phyloP scores from a whole-genome alignment of 169 alveolate species.

The Babesia caballi region DNA sequence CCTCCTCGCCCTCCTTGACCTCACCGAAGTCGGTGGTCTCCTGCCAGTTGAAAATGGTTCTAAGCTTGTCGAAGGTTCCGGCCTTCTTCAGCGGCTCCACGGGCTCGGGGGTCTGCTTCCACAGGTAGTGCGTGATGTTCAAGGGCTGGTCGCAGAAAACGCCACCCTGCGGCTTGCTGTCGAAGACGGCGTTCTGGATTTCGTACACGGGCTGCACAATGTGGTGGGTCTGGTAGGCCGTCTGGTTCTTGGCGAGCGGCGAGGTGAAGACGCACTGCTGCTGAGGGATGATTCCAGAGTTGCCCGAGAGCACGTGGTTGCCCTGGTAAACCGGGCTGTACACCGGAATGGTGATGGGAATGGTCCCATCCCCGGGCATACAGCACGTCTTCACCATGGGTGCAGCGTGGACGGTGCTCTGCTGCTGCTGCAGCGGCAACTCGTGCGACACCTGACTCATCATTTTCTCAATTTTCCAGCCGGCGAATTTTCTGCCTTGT shows the following conservation, averaged over 20 bases:
- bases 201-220: conserved; percentile 17
- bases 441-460: not conserved
- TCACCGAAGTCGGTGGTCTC: not conserved
- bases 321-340: conserved; percentile 37
- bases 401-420: not conserved
- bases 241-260: not conserved
- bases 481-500: too few species aligned
- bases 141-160: not conserved
- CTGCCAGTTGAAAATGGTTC: conserved; percentile 11
- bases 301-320: conserved; percentile 20
- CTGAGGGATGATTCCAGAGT: conserved; percentile 33
- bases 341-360: conserved; percentile 43
- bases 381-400: conserved; percentile 20
- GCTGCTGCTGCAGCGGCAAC: not conserved
- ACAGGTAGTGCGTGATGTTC: conserved; percentile 26
- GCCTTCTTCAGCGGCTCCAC: not conserved
- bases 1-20: not conserved
- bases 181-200: conserved; percentile 1
- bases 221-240: not conserved
- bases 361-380: conserved; percentile 5
- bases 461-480: too few species aligned
- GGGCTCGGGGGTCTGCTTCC: conserved; percentile 7
- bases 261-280: conserved; percentile 51
- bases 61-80: conserved; percentile 29
- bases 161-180: not conserved